These are phyloP conservation scores for Brassica incana DNA, from an alignment of 345 rosid genomes.

Conservation along the genomic window DNA sequence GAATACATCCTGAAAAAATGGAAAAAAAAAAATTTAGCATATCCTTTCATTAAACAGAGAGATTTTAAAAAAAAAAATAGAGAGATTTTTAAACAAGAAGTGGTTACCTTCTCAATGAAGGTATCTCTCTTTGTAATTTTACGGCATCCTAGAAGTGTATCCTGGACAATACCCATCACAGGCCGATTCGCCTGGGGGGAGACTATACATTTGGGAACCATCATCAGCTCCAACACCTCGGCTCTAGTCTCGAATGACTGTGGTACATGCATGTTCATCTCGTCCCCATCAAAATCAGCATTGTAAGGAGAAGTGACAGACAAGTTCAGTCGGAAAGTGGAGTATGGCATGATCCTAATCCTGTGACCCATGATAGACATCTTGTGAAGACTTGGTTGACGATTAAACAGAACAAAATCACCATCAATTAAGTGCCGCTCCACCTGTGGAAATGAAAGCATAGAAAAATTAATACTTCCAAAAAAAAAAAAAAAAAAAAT, in stretches of 20 bases:
- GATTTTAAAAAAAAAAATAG: not conserved
- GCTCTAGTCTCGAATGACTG: conserved; percentile 98
- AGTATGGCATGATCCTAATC: conserved; percentile 96
- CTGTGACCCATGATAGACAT: conserved; percentile 99
- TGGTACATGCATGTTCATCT: conserved; percentile 99
- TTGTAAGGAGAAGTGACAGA: conserved; percentile 97
- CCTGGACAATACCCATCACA: conserved; percentile 99
- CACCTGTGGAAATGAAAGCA: conserved; percentile 53
- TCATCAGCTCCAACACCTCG: conserved; percentile 94
- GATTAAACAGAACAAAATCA: conserved; percentile 89
- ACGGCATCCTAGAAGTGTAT: conserved; percentile 93
- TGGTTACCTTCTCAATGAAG: conserved; percentile 88
- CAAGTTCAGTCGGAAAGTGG: conserved; percentile 88
- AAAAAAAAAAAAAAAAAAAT: not conserved
- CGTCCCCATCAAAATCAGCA: conserved; percentile 99
- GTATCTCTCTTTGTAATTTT: conserved; percentile 98
- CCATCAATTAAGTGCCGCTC: conserved; percentile 95
- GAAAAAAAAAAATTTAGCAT: not conserved
- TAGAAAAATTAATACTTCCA: conserved; percentile 1
- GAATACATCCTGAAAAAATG: conserved; percentile 74
- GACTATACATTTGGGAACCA: conserved; percentile 98
- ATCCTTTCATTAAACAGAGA: conserved; percentile 12
- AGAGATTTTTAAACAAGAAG: not conserved
- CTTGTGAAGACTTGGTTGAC: conserved; percentile 98
- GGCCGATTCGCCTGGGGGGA: conserved; percentile 97